Base-by-base conservation (phyloP, 352 stramenopile genomes). In the Phytophthora sojae region DNA sequence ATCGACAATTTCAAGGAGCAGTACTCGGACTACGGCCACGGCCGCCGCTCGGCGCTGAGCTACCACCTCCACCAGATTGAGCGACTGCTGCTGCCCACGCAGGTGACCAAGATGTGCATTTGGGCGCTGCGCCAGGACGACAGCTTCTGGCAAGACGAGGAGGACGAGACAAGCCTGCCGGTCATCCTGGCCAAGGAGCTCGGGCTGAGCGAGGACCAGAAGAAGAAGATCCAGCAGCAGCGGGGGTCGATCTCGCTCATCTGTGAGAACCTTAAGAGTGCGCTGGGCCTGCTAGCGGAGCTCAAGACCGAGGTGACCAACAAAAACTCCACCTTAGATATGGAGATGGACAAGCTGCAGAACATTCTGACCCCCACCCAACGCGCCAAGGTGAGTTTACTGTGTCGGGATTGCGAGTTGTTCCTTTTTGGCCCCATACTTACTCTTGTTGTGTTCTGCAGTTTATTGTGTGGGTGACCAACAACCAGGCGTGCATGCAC, bases 381-480 rank as follows among this genome's bases (percentile, higher is more conserved):
- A 75, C 91, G 94, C 25, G 94, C 95, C 32, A 98, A 98, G 70
- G 87, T 94, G 65, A 49, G 67, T 67, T 4, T 21, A 57, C 69
- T 21, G 15, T 64, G 42, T 26, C 29, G 45, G n/a, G 17, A 14
- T 12, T 52, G 45, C 17, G 39, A 47, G 12, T 6, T 19, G 39
- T 19, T 47, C 17, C 15, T 52, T 0, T 52, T 5, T 21, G 42
- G 7, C 17, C 12, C 54, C 30, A 32, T 61, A 19, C 61, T 78
- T 65, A 74, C 56, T 39, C 32, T 57, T 26, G 56, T 37, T 64
- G 51, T 73, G 53, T 57, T 50, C 32, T 74, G 32, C 62, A 95
- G 81, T 99, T 99, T 77, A 96, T 99, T 53, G 91, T 99, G 26
- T 99, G 95, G 95, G 93, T 98, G 59, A 97, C 92, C 54, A 98